Evolutionary conservation across 192 early-diverging fungal species (phyloP).

Genomic region (Coemansia reversa): DNA sequence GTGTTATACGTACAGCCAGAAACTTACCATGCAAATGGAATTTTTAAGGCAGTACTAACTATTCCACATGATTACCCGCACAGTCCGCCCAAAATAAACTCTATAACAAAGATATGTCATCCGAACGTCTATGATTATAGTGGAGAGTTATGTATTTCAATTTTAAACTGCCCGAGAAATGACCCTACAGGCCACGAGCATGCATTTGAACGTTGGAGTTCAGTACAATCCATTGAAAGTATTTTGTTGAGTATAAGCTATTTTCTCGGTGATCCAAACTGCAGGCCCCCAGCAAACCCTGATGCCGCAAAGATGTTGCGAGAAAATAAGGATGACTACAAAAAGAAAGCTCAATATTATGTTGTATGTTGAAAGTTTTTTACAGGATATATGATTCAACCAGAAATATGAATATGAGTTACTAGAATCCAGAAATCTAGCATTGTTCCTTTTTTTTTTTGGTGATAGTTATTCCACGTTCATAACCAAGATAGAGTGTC

Average conservation of each 20-base stretch:
- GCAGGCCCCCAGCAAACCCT: slow-evolving; percentile 91
- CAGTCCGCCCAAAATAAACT: slow-evolving; percentile 85
- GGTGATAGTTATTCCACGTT: no score
- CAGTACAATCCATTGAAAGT: slow-evolving; percentile 92
- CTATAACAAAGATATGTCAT: slow-evolving; percentile 87
- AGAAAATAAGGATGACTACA: slow-evolving; percentile 65
- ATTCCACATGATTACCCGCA: slow-evolving; percentile 80
- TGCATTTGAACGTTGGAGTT: slow-evolving; percentile 87
- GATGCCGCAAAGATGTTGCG: slow-evolving; percentile 90
- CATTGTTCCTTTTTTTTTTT: neutral
- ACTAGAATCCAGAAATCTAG: neutral
- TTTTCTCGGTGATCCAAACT: slow-evolving; percentile 90
- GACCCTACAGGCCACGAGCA: slow-evolving; percentile 91
- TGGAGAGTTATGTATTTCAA: slow-evolving; percentile 93
- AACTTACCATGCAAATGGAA: slow-evolving; percentile 90
- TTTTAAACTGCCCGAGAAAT: slow-evolving; percentile 77
- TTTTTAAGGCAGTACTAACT: slow-evolving; percentile 82
- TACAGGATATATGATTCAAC: slow-evolving; percentile 17
- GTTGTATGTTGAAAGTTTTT: slow-evolving; percentile 20
- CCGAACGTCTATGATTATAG: slow-evolving; percentile 84
- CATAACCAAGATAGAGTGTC: no score
- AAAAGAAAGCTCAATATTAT: slow-evolving; percentile 67
- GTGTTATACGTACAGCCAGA: slow-evolving; percentile 87
- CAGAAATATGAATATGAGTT: no score
- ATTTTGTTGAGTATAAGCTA: slow-evolving; percentile 87